phyloP scores from a whole-genome alignment of 257 asterid genomes.

The Nicotiana noctiflora region DNA sequence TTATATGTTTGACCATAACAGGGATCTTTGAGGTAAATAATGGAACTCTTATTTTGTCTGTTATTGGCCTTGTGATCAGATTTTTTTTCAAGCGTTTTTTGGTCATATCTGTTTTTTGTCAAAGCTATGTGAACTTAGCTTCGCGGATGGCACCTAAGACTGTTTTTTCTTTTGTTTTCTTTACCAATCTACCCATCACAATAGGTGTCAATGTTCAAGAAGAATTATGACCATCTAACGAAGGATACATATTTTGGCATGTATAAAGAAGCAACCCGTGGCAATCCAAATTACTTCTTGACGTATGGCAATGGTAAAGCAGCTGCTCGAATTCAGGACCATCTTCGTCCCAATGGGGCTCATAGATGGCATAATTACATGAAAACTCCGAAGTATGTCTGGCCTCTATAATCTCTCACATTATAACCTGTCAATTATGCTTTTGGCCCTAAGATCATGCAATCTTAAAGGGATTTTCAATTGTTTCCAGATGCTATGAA shows the following conservation, averaged over 20 bases:
- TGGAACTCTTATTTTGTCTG: neutral
- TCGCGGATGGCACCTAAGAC: neutral
- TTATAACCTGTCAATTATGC: neutral
- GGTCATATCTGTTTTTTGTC: neutral
- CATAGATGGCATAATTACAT: conserved; percentile 73
- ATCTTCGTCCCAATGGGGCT: conserved; percentile 73
- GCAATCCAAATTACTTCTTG: conserved; percentile 57
- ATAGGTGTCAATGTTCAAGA: conserved; percentile 71
- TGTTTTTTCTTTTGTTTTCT: neutral
- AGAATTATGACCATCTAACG: conserved; percentile 50
- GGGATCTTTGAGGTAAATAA: neutral
- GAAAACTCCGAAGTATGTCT: conserved; percentile 54
- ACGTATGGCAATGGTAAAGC: conserved; percentile 68
- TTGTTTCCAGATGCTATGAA: neutral
- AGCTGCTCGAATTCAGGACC: conserved; percentile 67
- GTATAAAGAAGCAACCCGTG: conserved; percentile 45
- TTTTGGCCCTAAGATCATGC: neutral
- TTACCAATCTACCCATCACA: conserved; percentile 3
- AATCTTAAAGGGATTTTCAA: neutral
- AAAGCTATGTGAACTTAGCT: neutral
- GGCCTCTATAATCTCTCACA: neutral
- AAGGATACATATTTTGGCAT: conserved; percentile 42
- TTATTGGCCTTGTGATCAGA: neutral
- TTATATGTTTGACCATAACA: neutral
- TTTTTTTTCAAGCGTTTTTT: neutral